Evolutionary conservation across 129 eudicot genomes (phyloP), one percentile per base, ranked within the genome.

Genomic region (Flaveria robusta): DNA sequence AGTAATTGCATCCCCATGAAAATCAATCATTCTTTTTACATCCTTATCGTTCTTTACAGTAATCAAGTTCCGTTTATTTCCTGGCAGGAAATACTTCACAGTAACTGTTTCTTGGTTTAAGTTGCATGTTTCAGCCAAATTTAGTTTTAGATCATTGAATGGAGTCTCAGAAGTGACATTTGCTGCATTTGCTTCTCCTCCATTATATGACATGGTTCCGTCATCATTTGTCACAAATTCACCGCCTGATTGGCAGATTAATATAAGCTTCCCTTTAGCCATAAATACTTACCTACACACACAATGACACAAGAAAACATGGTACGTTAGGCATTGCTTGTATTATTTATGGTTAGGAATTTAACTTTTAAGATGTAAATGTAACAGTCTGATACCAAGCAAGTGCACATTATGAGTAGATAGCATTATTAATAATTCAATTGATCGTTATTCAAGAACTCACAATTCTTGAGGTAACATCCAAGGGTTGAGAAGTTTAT

Each of bases 11-110:
- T 82, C 86, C 47, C 81, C 90, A 50, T 91, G 96, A 80, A 88
- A 91, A 77, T 76, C 92, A 66, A 91, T 68, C 97, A 91, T 85
- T 75, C 97, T 85, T 77, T 87, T 87, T 18, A 88, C 81, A 76
- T 91, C 97, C 74, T 87, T 91, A 41, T 87, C 96, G 72, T 81
- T 88, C 81, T 83, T 85, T 54, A 89, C 79, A 16, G 87, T 91
- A 54, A 91, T 91, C 83, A 91, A 90, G 68, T 81, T 89, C 66
- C 89, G 86, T 71, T 81, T 85, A 81, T 91, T 88, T 83, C 92
- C 95, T 15, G 97, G 97, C 47, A 91, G 97, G 72, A 91, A 91
- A 75, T 91, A 91, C 85, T 91, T 91, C 70, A 91, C 73, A 1
- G 87, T 68, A 16, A 87, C 78, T 27, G 92, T 83, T 46, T 80